A percentile compares a stretch with the other conserved stretches of the same genome.
phyloP scores from a whole-genome alignment of 164 flowering plant genomes.

The Chimonanthus praecox region DNA sequence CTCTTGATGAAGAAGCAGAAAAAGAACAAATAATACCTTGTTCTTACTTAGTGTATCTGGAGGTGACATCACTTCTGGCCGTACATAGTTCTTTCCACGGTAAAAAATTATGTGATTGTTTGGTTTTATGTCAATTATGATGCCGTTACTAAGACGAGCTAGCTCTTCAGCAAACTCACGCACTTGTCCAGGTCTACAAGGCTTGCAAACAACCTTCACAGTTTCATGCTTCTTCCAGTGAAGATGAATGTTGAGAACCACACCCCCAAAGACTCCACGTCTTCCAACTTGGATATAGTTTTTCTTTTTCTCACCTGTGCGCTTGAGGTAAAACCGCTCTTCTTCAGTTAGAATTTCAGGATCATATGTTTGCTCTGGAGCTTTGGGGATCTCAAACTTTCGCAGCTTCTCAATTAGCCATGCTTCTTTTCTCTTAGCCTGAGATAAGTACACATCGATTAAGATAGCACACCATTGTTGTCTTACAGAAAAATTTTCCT shows the following conservation, averaged over 20 bases:
- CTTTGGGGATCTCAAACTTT: slow-evolving; percentile 63
- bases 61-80: slow-evolving; percentile 87
- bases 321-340: slow-evolving; percentile 80
- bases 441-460: not conserved
- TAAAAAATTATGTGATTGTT: slow-evolving; percentile 70
- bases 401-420: slow-evolving; percentile 92
- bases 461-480: not conserved
- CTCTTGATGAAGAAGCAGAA: too few species aligned
- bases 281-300: slow-evolving; percentile 84
- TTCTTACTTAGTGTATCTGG: slow-evolving; percentile 53
- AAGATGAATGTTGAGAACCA: slow-evolving; percentile 96
- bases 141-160: slow-evolving; percentile 77
- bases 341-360: slow-evolving; percentile 91
- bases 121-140: slow-evolving; percentile 71
- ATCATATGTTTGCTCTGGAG: slow-evolving; percentile 60
- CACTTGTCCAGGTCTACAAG: slow-evolving; percentile 86
- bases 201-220: slow-evolving; percentile 80
- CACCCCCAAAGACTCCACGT: slow-evolving; percentile 95
- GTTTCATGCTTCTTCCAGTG: slow-evolving; percentile 96
- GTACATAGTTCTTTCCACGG: slow-evolving; percentile 89
- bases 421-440: slow-evolving; percentile 86
- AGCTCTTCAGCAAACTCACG: slow-evolving; percentile 81
- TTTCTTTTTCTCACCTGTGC: slow-evolving; percentile 92
- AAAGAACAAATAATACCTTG: slow-evolving; percentile 45
- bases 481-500: not conserved